Evolutionary conservation across 495 filamentous ascomycete genomes (phyloP).

Genomic region (Aspergillus indologenus): DNA sequence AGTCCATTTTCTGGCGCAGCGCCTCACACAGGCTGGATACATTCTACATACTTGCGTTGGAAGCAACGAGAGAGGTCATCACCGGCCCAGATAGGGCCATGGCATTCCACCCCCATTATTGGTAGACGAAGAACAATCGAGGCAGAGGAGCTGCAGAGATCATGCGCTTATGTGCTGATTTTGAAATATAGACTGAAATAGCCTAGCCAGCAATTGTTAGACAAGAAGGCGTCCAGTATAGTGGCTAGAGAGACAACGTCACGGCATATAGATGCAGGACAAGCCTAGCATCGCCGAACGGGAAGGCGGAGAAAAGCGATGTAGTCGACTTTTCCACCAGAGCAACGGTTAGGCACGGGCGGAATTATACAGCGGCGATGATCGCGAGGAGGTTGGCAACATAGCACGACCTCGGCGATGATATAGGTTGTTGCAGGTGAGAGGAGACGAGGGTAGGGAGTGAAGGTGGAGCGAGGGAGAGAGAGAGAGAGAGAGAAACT

Average conservation of each 20-base stretch:
- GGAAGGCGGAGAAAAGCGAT: slow-evolving; percentile 11
- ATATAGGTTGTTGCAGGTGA: slow-evolving; percentile 7
- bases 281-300: slow-evolving; percentile 28
- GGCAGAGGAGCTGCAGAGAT: slow-evolving; percentile 1
- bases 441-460: background rate
- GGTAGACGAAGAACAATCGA: slow-evolving; percentile 5
- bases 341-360: background rate
- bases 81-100: slow-evolving; percentile 74
- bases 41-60: slow-evolving; percentile 71
- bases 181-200: background rate
- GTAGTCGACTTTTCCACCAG: slow-evolving; percentile 4
- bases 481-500: background rate
- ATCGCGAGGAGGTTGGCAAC: background rate
- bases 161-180: slow-evolving; percentile 9
- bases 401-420: background rate
- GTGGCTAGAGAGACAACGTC: background rate
- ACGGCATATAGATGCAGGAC: slow-evolving; percentile 16
- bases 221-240: slow-evolving; percentile 9
- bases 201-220: background rate
- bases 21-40: background rate
- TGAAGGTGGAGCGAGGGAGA: slow-evolving; percentile 1
- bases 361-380: background rate
- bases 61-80: slow-evolving; percentile 92
- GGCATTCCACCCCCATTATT: slow-evolving; percentile 68
- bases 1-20: background rate